Base-by-base conservation (phyloP, 1,139 yeast genomes). In the Magnusiomyces starmeri region DNA sequence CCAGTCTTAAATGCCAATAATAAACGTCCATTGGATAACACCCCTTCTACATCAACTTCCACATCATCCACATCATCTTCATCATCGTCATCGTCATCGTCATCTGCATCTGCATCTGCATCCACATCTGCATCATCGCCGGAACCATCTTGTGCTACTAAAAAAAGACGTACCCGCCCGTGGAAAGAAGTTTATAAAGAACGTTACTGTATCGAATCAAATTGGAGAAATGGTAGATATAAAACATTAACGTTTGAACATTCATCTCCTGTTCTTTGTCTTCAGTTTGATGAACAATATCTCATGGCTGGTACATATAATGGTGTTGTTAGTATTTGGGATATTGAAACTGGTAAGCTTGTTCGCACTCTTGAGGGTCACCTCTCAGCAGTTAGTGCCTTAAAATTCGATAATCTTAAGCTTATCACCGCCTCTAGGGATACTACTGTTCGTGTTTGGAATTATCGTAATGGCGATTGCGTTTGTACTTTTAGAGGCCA, bases 101-200 rank as follows among this genome's bases (percentile, higher is more conserved):
- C 40, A 14, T 10, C 4, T 4, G 14, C 4, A 3, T 7, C 41
- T 7, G 12, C 43, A 16, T 39, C 43, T 12, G 12, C 16, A 10
- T 10, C 41, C 18, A n/a, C n/a, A n/a, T n/a, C 40, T 20, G 10
- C 18, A 4, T 12, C 43, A 10, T 4, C 43, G 10, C 18, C 45
- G 12, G 7, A 8, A 7, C 7, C 43, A 14, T 39, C 29, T 8
- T 7, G 8, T 22, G 14, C 39, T 20, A 59, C 42, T 29, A 57
- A 50, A 53, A 24, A 35, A 20, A 64, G 74, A 51, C 70, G 70
- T 57, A 79, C 82, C 29, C 73, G 96, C 56, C 97, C 98, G 1
- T 92, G 98, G 98, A 92, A 92, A 65, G 85, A 87, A 4, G 96
- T 92, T 24, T 92, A 92, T 68, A 78, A 89, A 39, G 98, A 92